phyloP scores from a whole-genome alignment of 352 stramenopile species.

The Pythium phragmiticola region DNA sequence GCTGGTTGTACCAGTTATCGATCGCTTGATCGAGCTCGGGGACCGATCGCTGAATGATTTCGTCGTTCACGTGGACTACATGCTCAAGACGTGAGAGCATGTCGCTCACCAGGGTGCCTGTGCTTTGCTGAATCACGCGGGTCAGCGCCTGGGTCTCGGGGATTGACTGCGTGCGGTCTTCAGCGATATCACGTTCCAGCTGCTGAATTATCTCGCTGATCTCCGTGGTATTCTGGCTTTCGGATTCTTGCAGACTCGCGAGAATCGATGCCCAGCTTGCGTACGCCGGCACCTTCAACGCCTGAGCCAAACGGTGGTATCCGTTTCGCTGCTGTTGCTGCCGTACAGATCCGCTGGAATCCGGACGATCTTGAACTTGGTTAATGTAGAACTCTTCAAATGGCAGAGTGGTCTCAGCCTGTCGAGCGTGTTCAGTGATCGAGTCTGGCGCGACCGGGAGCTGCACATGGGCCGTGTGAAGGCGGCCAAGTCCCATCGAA shows the following conservation, averaged over 20 bases:
- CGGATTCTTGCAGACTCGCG: conserved; percentile 3
- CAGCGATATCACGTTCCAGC: conserved; percentile 25
- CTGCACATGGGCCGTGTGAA: conserved; percentile 25
- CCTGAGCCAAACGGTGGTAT: conserved; percentile 23
- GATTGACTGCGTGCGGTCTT: conserved; percentile 23
- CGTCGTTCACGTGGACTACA: conserved; percentile 26
- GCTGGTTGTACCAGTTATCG: conserved; percentile 37
- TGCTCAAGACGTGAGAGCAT: conserved; percentile 32
- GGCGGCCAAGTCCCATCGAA: conserved; percentile 15
- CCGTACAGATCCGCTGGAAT: neutral
- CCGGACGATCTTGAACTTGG: conserved; percentile 18
- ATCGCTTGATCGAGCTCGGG: conserved; percentile 28
- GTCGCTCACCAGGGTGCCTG: conserved; percentile 16
- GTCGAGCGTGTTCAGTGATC: conserved; percentile 1
- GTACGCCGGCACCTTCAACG: conserved; percentile 24
- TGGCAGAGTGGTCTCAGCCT: conserved; percentile 17
- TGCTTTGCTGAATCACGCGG: conserved; percentile 12
- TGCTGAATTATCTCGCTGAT: conserved; percentile 7
- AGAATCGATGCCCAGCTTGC: conserved; percentile 33
- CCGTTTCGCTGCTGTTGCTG: conserved; percentile 6
- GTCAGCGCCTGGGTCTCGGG: conserved; percentile 18
- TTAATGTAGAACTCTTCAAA: conserved; percentile 44
- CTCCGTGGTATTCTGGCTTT: neutral
- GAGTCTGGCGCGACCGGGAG: conserved; percentile 5
- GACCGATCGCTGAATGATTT: conserved; percentile 22